phyloP scores from a whole-genome alignment of 73 alveolate genomes.

The Paramecium biaurelia region DNA sequence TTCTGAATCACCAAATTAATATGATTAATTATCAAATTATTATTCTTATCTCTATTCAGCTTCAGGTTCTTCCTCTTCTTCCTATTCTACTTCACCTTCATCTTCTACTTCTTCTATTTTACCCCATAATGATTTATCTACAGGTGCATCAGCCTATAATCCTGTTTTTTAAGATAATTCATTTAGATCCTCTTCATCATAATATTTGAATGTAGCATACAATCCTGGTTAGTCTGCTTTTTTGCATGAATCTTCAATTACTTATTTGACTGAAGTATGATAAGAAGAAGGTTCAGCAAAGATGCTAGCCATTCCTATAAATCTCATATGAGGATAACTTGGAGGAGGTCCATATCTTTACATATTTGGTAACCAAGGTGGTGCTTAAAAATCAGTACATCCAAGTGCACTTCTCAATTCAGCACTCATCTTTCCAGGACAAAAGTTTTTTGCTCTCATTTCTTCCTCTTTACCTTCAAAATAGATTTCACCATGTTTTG shows the following conservation, averaged over 20 bases:
- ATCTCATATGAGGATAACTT: constrained; percentile 95
- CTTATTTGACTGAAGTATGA: constrained; percentile 75
- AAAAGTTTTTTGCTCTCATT: constrained; percentile 72
- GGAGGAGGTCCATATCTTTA: constrained; percentile 99
- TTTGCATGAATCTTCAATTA: constrained; percentile 72
- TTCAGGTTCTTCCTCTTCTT: constrained; percentile 33
- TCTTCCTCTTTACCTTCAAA: constrained; percentile 98
- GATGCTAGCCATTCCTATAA: constrained; percentile 87
- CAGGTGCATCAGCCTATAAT: constrained; percentile 32
- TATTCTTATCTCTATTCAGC: not conserved
- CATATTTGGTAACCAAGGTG: constrained; percentile 99
- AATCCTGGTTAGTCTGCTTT: constrained; percentile 57
- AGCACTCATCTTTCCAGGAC: constrained; percentile 95
- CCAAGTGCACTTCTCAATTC: constrained; percentile 96
- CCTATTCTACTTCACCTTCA: constrained; percentile 54
- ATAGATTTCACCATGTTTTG: constrained; percentile 97
- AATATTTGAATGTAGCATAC: constrained; percentile 57
- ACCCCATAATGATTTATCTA: constrained; percentile 63
- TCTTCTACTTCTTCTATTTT: constrained; percentile 66
- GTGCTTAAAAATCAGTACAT: constrained; percentile 93
- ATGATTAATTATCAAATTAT: not conserved
- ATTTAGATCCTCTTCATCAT: constrained; percentile 61
- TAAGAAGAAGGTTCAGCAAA: constrained; percentile 75
- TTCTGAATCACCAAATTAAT: not conserved
- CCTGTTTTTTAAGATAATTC: constrained; percentile 56